phyloP scores from a whole-genome alignment of 1,284 basidiomycete genomes.

The Cryptococcus sp. region DNA sequence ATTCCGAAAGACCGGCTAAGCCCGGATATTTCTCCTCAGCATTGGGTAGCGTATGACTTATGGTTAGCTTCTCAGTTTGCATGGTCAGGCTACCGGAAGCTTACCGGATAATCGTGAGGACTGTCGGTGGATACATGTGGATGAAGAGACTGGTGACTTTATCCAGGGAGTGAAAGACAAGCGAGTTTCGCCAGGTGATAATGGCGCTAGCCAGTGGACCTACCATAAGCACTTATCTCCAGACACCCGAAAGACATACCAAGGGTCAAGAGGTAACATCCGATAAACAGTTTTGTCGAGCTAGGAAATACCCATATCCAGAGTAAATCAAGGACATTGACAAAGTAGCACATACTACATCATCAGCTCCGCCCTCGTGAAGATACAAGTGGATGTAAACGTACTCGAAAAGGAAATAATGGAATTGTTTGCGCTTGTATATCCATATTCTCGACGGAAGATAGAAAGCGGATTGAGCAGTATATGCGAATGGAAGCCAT shows the following conservation, averaged over 20 bases:
- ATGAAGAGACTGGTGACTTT: slow-evolving; percentile 89
- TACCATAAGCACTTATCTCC: slow-evolving; percentile 14
- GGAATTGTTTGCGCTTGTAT: slow-evolving; percentile 81
- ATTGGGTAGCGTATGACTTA: slow-evolving; percentile 22
- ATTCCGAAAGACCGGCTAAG: slow-evolving; percentile 52
- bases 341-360: slow-evolving; percentile 70
- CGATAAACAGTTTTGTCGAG: slow-evolving; percentile 69
- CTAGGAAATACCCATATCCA: slow-evolving; percentile 79
- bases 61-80: slow-evolving; percentile 4
- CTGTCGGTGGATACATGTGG: slow-evolving; percentile 77
- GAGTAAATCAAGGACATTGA: slow-evolving; percentile 79
- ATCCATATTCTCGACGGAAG: slow-evolving; percentile 72
- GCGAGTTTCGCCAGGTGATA: slow-evolving; percentile 89
- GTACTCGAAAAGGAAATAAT: slow-evolving; percentile 85
- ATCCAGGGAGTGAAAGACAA: slow-evolving; percentile 93
- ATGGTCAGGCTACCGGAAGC: slow-evolving; percentile 23
- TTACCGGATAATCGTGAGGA: slow-evolving; percentile 81
- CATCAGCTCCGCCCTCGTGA: slow-evolving; percentile 7
- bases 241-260: slow-evolving; percentile 43
- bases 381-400: slow-evolving; percentile 4
- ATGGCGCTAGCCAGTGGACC: slow-evolving; percentile 84
- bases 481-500: slow-evolving; percentile 58
- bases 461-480: slow-evolving; percentile 67
- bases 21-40: slow-evolving; percentile 72
- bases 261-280: slow-evolving; percentile 81